Evolutionary conservation across 768 basidiomycete species (phyloP).

Genomic region (Rhodotorula graminis): DNA sequence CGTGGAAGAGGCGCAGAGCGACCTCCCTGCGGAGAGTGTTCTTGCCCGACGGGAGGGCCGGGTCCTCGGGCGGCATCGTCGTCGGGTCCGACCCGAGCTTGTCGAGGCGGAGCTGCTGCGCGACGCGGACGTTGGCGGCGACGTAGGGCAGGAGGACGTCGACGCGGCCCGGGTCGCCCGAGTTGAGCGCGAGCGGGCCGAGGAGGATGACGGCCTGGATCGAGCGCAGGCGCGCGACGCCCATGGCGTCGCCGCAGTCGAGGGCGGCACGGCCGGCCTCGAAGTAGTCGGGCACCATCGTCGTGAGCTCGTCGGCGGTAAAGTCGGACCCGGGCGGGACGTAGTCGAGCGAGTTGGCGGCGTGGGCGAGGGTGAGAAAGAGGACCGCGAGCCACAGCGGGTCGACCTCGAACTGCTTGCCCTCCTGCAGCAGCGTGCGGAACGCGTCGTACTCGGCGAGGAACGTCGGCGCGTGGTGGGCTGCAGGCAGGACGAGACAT

Average conservation of each 20-base stretch:
- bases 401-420: conserved; percentile 21
- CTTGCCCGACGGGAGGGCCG: conserved; percentile 6
- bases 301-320: conserved; percentile 5
- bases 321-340: conserved; percentile 8
- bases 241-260: conserved; percentile 22
- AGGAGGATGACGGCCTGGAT: conserved; percentile 17
- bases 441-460: conserved; percentile 29
- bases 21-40: conserved; percentile 17
- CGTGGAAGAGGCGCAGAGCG: conserved; percentile 17
- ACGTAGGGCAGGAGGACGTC: conserved; percentile 20
- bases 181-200: conserved; percentile 26
- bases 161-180: conserved; percentile 14
- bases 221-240: conserved; percentile 9
- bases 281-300: conserved; percentile 1
- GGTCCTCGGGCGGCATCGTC: conserved; percentile 23
- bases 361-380: conserved; percentile 22
- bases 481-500: neutral
- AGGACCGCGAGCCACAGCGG: conserved; percentile 21
- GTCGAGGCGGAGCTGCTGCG: conserved; percentile 32
- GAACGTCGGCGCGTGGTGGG: conserved; percentile 25
- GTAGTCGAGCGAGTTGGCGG: conserved; percentile 20
- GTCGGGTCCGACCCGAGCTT: conserved; percentile 27
- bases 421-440: conserved; percentile 6
- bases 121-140: conserved; percentile 6
- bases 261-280: conserved; percentile 20